Percentiles rank a stretch among this genome's conserved stretches.
Evolutionary conservation across 2,329 filamentous ascomycete genomes (phyloP).

Genomic region (Curvularia eragrostidis): DNA sequence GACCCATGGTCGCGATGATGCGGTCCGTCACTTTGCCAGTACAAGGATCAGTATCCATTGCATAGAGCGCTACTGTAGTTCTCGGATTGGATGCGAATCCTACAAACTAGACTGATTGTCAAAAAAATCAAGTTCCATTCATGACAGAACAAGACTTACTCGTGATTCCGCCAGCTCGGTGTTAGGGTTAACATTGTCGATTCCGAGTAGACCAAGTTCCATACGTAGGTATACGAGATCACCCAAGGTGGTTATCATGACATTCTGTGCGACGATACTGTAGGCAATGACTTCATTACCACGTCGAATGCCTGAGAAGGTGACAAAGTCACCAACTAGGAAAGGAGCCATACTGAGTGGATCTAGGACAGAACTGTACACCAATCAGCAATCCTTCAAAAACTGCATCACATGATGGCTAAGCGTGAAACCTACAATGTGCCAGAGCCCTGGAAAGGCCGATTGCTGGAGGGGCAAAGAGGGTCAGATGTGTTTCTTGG

Average conservation of each 20-base stretch:
- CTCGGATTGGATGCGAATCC: neutral
- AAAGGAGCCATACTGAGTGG: neutral
- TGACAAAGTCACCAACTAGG: neutral
- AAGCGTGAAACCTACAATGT: neutral
- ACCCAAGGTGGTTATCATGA: neutral
- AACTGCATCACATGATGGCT: neutral
- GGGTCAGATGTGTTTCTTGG: neutral
- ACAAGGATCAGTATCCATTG: neutral
- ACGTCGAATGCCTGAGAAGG: neutral
- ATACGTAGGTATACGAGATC: neutral
- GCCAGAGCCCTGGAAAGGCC: neutral
- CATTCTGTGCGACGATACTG: neutral
- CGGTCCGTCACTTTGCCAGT: neutral
- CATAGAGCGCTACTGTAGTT: neutral
- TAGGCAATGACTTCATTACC: neutral
- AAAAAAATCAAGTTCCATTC: neutral
- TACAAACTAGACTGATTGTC: neutral
- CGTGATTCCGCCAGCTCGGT: neutral
- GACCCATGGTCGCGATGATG: neutral
- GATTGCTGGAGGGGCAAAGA: neutral
- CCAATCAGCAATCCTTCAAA: neutral
- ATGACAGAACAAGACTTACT: neutral
- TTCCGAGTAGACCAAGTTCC: neutral
- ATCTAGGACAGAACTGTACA: neutral
- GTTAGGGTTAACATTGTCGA: neutral